phyloP scores from a whole-genome alignment of 2,329 filamentous ascomycete species.

The Neobulgaria alba region DNA sequence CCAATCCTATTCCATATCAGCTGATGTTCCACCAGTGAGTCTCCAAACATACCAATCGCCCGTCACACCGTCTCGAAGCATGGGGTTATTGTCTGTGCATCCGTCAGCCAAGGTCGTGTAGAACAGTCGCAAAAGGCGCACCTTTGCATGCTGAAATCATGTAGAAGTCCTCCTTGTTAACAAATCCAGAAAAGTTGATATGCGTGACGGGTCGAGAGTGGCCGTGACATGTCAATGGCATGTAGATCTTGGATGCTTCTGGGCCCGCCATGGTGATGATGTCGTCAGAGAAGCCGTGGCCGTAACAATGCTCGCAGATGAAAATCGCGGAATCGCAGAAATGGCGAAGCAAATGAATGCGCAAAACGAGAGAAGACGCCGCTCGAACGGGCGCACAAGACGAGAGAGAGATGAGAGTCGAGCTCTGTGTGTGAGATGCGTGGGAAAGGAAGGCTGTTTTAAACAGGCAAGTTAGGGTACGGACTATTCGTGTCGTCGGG shows the following conservation, averaged over 20 bases:
- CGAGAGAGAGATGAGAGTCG: too few species aligned
- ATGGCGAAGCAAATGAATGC: neutral
- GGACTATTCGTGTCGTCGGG: too few species aligned
- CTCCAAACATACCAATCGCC: conserved; percentile 66
- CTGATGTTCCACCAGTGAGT: conserved; percentile 2
- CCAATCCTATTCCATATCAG: conserved; percentile 57
- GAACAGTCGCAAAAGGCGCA: conserved; percentile 22
- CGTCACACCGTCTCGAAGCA: conserved; percentile 92
- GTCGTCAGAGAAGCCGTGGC: neutral
- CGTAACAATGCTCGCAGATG: neutral
- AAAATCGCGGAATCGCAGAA: neutral
- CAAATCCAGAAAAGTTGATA: conserved; percentile 60
- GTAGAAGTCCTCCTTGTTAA: conserved; percentile 58
- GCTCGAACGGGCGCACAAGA: neutral
- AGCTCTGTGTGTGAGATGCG: too few species aligned
- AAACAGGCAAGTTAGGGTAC: too few species aligned
- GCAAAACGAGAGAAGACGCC: neutral
- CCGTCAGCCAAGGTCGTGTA: conserved; percentile 8
- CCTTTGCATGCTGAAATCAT: conserved; percentile 67
- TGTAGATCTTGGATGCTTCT: conserved; percentile 31
- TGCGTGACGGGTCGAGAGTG: conserved; percentile 69
- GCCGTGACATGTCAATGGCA: conserved; percentile 67
- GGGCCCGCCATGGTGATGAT: conserved; percentile 24
- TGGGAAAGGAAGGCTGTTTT: too few species aligned
- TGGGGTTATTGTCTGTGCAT: conserved; percentile 81